Base-by-base conservation (phyloP, 306 rosid genomes). In the Quercus glauca region DNA sequence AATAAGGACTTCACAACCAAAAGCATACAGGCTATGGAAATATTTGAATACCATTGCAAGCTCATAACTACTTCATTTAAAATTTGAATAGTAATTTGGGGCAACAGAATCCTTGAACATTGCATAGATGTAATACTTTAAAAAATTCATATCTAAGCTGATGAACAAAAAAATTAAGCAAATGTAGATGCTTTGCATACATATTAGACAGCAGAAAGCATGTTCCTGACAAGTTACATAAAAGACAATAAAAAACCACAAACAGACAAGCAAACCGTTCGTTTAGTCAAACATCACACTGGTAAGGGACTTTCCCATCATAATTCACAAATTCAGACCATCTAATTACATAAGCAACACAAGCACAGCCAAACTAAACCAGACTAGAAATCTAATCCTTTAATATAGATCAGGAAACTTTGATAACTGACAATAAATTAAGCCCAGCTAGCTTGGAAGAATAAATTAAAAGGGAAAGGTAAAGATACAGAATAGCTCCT, bases 21-120 rank as follows among this genome's bases (percentile, higher is more conserved):
- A 56, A 85, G 57, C 73, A 84, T 58, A 23, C 29, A 61, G 7
- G 20, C 72, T 55, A 64, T 21, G 55, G 37, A 79, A 25, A 76
- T 23, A 69, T 19, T 74, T 60, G 35, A 68, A 73, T 57, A 77
- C 12, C 61, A 19, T 53, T 61, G 23, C 13, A 78, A 41, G 15
- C 6, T 53, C 56, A n/a, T 7, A 78, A 28, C 20, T 10, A 28
- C 5, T 26, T 33, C 15, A 28, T 28, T 13, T 28, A 5, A 61
- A 61, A 23, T 14, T 33, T 68, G 14, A 18, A 33, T 18, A 51
- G 43, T 75, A 74, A 75, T 43, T 73, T 63, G 43, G 25, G 80
- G 52, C 69, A 67, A 10, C 71, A 60, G 65, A 69, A 63, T 23
- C 57, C 31, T 57, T 23, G n/a, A 49, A 28, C 45, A 57, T 28